Conservation (phyloP, 208 protist genomes). For the Trypanosoma caninum region DNA sequence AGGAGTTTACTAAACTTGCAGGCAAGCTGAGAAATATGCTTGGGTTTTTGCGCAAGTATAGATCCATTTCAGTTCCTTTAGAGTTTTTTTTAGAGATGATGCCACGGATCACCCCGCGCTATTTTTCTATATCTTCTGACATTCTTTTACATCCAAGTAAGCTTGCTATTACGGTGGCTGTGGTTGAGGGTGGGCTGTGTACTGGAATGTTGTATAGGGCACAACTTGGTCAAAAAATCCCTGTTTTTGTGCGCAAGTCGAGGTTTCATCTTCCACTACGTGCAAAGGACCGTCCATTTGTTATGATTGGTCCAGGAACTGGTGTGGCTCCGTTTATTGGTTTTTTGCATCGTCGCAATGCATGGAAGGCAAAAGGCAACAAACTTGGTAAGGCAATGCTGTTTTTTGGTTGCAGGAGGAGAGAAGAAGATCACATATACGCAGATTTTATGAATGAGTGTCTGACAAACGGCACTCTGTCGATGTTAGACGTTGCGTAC, state of each 20-base stretch:
- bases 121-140: constrained; percentile 96
- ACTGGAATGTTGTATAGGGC: constrained; percentile 83
- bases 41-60: constrained; percentile 82
- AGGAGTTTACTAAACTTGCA: constrained; percentile 69
- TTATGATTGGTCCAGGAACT: constrained; percentile 96
- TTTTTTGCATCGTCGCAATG: constrained; percentile 90
- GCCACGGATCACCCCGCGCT: constrained; percentile 91
- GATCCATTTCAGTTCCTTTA: constrained; percentile 75
- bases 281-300: constrained; percentile 69
- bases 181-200: constrained; percentile 90
- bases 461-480: constrained; percentile 59
- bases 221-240: constrained; percentile 58
- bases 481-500: constrained; percentile 73
- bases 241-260: constrained; percentile 91
- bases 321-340: constrained; percentile 94
- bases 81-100: constrained; percentile 91
- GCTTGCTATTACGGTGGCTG: constrained; percentile 83
- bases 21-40: constrained; percentile 66
- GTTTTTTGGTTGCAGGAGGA: constrained; percentile 89
- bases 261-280: constrained; percentile 90
- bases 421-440: constrained; percentile 84
- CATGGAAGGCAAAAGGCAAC: constrained; percentile 72
- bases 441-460: constrained; percentile 64
- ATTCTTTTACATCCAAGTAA: constrained; percentile 55
- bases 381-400: constrained; percentile 65